Conservation (phyloP, 2,329 filamentous ascomycete genomes). For the Zasmidium cellare region DNA sequence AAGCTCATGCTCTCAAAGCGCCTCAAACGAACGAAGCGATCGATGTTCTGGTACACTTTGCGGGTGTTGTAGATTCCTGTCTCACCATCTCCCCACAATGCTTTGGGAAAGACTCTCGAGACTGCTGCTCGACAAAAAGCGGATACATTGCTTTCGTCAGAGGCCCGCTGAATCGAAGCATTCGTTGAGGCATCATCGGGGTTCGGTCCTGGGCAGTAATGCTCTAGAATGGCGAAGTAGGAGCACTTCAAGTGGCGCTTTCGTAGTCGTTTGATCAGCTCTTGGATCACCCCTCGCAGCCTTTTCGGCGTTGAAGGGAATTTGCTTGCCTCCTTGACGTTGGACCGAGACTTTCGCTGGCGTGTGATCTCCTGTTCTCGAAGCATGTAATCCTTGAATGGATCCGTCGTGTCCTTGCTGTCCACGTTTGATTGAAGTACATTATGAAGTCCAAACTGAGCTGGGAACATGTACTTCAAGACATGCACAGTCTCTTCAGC, state of each 20-base stretch:
- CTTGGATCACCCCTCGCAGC: conserved; percentile 62
- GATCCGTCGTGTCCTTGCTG: conserved; percentile 65
- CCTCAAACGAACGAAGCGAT: conserved; percentile 73
- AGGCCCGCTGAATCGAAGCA: conserved; percentile 65
- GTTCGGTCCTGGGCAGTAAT: conserved; percentile 69
- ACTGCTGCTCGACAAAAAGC: conserved; percentile 82
- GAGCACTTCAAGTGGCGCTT: conserved; percentile 71
- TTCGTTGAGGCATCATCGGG: neutral
- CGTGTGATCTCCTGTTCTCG: conserved; percentile 76
- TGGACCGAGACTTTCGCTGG: conserved; percentile 3
- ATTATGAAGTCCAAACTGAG: conserved; percentile 87
- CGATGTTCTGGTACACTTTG: conserved; percentile 65
- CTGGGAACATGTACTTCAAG: conserved; percentile 91
- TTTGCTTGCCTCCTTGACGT: neutral
- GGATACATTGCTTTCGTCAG: conserved; percentile 68
- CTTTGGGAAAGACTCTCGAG: conserved; percentile 68
- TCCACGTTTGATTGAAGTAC: conserved; percentile 77
- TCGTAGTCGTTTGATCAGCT: conserved; percentile 68
- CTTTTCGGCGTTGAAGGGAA: conserved; percentile 49
- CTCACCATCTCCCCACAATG: conserved; percentile 68
- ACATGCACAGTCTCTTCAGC: conserved; percentile 64
- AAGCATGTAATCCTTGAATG: conserved; percentile 80
- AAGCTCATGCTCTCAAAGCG: conserved; percentile 80
- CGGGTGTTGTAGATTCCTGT: conserved; percentile 60
- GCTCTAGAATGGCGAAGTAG: conserved; percentile 72